Evolutionary conservation across 1,284 basidiomycete genomes (phyloP).

Genomic region (Leccinum griseonigrum): DNA sequence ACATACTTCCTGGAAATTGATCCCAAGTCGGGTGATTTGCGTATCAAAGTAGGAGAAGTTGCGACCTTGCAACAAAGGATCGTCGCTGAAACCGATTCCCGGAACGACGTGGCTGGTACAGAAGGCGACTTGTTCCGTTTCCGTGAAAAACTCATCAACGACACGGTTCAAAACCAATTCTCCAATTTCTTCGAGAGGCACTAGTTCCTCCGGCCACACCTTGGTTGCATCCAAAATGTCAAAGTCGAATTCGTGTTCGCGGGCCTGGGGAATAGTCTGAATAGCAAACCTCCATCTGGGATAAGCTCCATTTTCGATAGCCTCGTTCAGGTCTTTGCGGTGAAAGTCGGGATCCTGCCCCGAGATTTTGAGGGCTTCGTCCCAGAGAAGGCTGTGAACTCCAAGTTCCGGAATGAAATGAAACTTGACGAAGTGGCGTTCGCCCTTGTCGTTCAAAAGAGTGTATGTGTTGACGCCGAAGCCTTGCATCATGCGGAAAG

Average conservation of each 20-base stretch:
- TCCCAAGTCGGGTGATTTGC: conserved; percentile 70
- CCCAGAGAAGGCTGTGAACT: conserved; percentile 81
- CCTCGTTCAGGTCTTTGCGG: conserved; percentile 75
- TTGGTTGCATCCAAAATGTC: conserved; percentile 87
- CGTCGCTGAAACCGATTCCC: conserved; percentile 79
- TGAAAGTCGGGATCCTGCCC: conserved; percentile 85
- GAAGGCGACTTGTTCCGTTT: conserved; percentile 82
- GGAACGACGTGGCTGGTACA: conserved; percentile 81
- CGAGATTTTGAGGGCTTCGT: conserved; percentile 79
- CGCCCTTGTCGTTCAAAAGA: conserved; percentile 61
- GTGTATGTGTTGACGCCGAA: conserved; percentile 85
- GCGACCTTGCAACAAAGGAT: conserved; percentile 79
- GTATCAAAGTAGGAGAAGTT: conserved; percentile 87
- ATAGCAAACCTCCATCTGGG: conserved; percentile 79
- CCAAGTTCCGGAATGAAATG: conserved; percentile 82
- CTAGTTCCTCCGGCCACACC: conserved; percentile 76
- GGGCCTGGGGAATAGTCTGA: conserved; percentile 65
- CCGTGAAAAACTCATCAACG: conserved; percentile 77
- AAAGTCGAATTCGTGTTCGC: conserved; percentile 76
- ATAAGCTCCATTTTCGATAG: conserved; percentile 65
- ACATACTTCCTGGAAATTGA: conserved; percentile 66
- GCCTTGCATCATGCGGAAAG: conserved; percentile 84
- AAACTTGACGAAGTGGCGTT: conserved; percentile 82
- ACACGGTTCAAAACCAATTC: conserved; percentile 68
- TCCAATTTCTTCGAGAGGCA: conserved; percentile 74